These are phyloP conservation scores for Bocquillonia castaneifolia DNA, from an alignment of 441 rosid genomes.

Conservation along the genomic window DNA sequence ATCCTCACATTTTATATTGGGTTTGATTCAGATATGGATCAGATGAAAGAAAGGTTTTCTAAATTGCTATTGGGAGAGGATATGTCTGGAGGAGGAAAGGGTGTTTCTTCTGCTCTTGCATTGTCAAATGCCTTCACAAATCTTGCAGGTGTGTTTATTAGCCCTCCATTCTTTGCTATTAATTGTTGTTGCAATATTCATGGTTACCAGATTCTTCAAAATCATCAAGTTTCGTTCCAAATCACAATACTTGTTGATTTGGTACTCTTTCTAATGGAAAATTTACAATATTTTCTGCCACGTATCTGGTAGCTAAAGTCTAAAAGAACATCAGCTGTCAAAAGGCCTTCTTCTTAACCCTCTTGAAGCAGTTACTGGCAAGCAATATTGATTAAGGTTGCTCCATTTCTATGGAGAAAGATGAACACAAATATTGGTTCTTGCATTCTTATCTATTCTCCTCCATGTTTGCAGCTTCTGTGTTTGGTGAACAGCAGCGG, in stretches of 20 bases:
- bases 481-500: slow-evolving; percentile 72
- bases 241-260: no score
- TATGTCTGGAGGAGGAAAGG: slow-evolving; percentile 98
- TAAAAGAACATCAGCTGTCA: not conserved
- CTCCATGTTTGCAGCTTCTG: slow-evolving; percentile 50
- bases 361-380: not conserved
- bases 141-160: slow-evolving; percentile 57
- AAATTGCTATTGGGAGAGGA: slow-evolving; percentile 92
- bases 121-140: slow-evolving; percentile 91
- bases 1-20: not conserved
- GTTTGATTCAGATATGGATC: slow-evolving; percentile 58
- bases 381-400: not conserved
- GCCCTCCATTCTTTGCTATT: not conserved
- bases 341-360: not conserved
- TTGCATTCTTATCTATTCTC: not conserved
- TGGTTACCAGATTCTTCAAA: no score
- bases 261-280: no score
- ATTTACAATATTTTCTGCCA: no score
- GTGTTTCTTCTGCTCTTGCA: slow-evolving; percentile 92
- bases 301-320: no score
- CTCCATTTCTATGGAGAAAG: not conserved
- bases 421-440: not conserved
- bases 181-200: not conserved
- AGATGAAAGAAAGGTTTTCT: slow-evolving; percentile 79
- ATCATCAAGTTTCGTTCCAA: no score